These are phyloP conservation scores for Solanum paucissectum DNA, from an alignment of 257 asterid genomes.

Conservation along the genomic window DNA sequence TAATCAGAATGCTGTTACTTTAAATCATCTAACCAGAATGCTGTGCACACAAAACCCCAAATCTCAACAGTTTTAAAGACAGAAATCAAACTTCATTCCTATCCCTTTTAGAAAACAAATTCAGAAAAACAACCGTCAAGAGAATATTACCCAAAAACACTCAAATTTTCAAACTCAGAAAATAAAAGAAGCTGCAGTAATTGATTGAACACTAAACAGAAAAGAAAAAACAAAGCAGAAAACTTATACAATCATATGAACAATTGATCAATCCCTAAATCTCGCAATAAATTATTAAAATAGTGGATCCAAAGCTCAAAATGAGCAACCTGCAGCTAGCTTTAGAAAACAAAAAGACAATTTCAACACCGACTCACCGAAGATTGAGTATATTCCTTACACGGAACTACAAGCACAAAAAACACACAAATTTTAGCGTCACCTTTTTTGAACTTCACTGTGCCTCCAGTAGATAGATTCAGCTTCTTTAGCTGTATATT, in stretches of 20 bases:
- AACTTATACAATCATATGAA: neutral
- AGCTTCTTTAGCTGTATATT: neutral
- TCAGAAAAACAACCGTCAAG: neutral
- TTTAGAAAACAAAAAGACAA: neutral
- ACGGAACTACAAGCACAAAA: neutral
- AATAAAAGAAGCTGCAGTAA: neutral
- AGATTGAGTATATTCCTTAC: neutral
- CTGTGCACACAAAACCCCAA: neutral
- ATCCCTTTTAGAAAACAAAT: neutral
- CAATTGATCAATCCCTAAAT: constrained; percentile 15
- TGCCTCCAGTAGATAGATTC: constrained; percentile 27
- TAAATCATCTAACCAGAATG: neutral
- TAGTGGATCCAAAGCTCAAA: constrained; percentile 13
- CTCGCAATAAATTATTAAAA: neutral
- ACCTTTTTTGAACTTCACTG: neutral
- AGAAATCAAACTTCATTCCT: neutral
- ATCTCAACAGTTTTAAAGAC: neutral
- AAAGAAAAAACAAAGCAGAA: neutral
- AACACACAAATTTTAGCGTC: neutral
- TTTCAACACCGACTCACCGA: neutral
- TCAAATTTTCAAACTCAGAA: neutral
- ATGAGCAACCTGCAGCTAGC: neutral
- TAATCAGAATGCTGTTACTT: neutral
- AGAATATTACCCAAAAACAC: neutral
- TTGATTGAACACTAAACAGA: neutral